Evolutionary conservation across 2,329 filamentous ascomycete species (phyloP).

Genomic region (Pyrenochaeta sp.): DNA sequence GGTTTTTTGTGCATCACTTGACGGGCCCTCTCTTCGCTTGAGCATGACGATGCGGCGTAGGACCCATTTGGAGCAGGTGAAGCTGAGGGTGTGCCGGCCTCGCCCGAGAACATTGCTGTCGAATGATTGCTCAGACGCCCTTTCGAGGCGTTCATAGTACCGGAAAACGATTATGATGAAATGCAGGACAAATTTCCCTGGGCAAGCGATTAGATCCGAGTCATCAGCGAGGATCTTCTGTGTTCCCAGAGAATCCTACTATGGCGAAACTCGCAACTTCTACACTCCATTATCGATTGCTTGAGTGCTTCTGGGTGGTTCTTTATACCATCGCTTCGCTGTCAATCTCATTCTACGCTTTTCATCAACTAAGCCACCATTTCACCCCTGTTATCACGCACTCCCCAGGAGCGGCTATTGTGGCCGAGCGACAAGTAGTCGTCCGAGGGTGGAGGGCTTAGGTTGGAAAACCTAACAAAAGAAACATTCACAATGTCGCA

Average conservation of each 20-base stretch:
- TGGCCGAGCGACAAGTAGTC: background rate
- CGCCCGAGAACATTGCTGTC: too few relatives aligned
- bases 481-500: constrained; percentile 29
- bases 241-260: too few relatives aligned
- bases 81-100: constrained; percentile 8
- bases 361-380: constrained; percentile 19
- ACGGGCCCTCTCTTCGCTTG: constrained; percentile 6
- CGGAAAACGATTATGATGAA: constrained; percentile 10
- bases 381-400: constrained; percentile 16
- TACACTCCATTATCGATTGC: constrained; percentile 13
- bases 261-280: constrained; percentile 17
- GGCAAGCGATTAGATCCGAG: constrained; percentile 41
- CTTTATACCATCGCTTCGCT: constrained; percentile 29
- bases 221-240: constrained; percentile 44
- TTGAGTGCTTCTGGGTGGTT: constrained; percentile 25
- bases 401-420: background rate
- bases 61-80: constrained; percentile 22
- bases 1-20: constrained; percentile 19
- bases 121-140: too few relatives aligned
- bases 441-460: background rate
- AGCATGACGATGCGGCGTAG: constrained; percentile 21
- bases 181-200: constrained; percentile 6
- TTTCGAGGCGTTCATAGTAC: constrained; percentile 11
- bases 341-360: constrained; percentile 15
- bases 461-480: background rate